Conservation (phyloP, 768 basidiomycete genomes). For the Mrakia blollopis region DNA sequence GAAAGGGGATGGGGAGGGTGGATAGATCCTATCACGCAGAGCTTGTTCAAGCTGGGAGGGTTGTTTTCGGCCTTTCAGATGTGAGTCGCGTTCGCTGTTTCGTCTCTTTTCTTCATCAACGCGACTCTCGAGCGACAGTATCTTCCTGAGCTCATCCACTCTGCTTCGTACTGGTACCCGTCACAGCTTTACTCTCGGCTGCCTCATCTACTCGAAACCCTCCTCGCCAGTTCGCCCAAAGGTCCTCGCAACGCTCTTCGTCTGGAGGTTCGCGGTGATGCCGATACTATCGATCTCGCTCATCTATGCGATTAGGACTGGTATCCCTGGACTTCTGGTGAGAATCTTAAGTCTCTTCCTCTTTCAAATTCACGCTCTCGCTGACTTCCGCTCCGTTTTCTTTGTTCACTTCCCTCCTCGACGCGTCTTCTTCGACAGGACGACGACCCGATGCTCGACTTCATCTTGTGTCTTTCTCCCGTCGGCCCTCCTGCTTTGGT, state of each 20-base stretch:
- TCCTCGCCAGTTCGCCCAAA: constrained; percentile 36
- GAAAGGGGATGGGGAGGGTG: constrained; percentile 34
- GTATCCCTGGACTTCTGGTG: constrained; percentile 20
- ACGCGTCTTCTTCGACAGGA: neutral
- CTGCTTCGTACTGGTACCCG: neutral
- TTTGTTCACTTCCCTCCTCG: neutral
- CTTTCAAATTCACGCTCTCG: too few species aligned
- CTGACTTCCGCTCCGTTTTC: neutral
- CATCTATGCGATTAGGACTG: constrained; percentile 36
- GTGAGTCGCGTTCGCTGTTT: constrained; percentile 35
- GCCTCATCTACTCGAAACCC: constrained; percentile 39
- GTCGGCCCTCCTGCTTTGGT: constrained; percentile 43
- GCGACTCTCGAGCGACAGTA: neutral
- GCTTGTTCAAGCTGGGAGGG: constrained; percentile 35
- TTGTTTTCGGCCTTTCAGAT: constrained; percentile 43
- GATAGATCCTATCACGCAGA: constrained; percentile 37
- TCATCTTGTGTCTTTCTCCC: constrained; percentile 40
- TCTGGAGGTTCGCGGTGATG: constrained; percentile 40
- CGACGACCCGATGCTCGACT: constrained; percentile 37
- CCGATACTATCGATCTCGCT: constrained; percentile 37
- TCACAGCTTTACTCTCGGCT: constrained; percentile 11
- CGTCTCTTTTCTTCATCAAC: too few species aligned
- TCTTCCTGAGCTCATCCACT: neutral
- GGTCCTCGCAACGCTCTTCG: constrained; percentile 39
- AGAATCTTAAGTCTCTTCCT: too few species aligned